Evolutionary conservation across 306 rosid genomes (phyloP), one percentile per base, ranked within the genome.

Genomic region (Carpinus fangiana): DNA sequence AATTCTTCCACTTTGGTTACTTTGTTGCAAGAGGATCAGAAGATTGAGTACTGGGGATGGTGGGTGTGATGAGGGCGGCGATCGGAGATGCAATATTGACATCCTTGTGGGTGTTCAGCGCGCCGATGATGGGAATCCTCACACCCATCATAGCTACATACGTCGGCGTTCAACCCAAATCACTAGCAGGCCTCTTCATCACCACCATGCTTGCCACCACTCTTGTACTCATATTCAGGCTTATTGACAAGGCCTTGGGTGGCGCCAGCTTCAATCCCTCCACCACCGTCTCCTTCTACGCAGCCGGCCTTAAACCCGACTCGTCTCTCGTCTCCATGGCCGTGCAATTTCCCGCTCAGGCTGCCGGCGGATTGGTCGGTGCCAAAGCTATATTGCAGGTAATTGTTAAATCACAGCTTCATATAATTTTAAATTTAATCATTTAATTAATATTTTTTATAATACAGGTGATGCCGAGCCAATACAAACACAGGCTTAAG

Each of bases 221-320:
- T 28, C 54, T 73, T 11, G 55, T 88, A 45, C n/a, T 81, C 21
- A 53, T 48, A 3, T 78, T 83, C 82, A 45, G 75, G 73, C 31
- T 79, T 45, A 76, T 88, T 61, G 82, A 83, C 48, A 72, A 50
- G 31, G 23, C 51, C 76, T 57, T 88, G n/a, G 89, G 89, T 11
- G 88, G 85, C 2, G 91, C 91, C n/a, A 85, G 84, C 78, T 88
- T 83, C 84, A 88, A 88, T 36, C 89, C 91, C 34, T 72, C 86
- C 23, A 73, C 87, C 73, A 76, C 87, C 0, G 76, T 78, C 51
- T 71, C 84, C 21, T 88, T 88, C 34, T 80, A 78, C 50, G 21
- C 82, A 4, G 89, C 86, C 3, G 88, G 89, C 4, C 78, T 76
- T 31, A 36, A 23, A 4, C 86, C 83, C 0, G 55, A 77, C 26